These are phyloP conservation scores for Helotiales sp. DNA, from an alignment of 2,329 filamentous ascomycete species.

Conservation along the genomic window DNA sequence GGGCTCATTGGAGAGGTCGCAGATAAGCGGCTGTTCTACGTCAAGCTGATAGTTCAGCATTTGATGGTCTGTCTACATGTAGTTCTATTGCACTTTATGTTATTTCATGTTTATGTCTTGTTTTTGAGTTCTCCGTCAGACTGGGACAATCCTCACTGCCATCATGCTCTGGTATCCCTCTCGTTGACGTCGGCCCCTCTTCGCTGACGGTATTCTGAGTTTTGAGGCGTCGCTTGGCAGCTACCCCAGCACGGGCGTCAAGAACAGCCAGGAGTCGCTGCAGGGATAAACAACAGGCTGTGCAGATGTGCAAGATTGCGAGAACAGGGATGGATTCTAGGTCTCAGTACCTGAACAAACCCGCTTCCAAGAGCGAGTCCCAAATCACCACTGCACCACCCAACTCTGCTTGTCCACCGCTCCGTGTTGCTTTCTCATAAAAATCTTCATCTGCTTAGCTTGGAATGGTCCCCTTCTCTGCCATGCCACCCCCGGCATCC, in stretches of 20 bases:
- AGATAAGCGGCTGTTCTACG: not conserved
- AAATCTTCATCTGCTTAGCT: not conserved
- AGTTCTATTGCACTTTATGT: not conserved
- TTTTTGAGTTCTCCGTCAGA: not conserved
- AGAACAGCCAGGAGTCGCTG: constrained; percentile 19
- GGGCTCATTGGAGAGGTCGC: not conserved
- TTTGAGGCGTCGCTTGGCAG: constrained; percentile 1
- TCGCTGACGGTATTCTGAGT: constrained; percentile 1
- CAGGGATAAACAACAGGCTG: constrained; percentile 35
- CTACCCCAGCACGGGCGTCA: constrained; percentile 16
- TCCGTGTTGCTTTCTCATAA: not conserved
- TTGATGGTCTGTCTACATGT: not conserved
- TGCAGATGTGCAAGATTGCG: constrained; percentile 37
- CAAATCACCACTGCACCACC: not conserved
- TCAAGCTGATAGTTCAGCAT: not conserved
- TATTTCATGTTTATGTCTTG: not conserved
- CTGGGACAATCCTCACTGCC: not conserved
- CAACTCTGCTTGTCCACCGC: not conserved
- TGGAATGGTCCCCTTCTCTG: not conserved
- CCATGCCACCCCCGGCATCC: not conserved
- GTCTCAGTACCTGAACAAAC: not conserved
- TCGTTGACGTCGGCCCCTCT: not conserved
- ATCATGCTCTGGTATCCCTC: too few relatives aligned
- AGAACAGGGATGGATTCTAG: constrained; percentile 18
- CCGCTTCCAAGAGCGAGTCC: not conserved